phyloP scores from a whole-genome alignment of 192 early-diverging fungal species.

The Backusella luteola region DNA sequence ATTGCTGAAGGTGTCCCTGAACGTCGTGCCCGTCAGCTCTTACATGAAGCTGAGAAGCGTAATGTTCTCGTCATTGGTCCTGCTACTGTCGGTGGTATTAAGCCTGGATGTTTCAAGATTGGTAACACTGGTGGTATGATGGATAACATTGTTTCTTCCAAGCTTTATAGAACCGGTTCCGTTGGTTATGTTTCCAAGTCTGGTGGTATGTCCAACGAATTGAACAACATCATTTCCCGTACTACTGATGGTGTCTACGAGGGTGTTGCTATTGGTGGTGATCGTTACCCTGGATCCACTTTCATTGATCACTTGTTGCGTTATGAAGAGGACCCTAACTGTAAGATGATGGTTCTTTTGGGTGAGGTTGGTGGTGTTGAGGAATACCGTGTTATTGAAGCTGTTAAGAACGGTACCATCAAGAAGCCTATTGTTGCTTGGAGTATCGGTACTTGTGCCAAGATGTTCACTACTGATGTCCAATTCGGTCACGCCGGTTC shows the following conservation, averaged over 20 bases:
- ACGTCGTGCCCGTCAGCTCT: constrained; percentile 89
- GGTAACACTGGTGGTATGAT: constrained; percentile 99
- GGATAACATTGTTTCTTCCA: constrained; percentile 99
- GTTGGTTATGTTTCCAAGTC: constrained; percentile 99
- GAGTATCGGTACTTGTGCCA: constrained; percentile 99
- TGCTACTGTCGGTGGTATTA: constrained; percentile 98
- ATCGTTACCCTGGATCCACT: constrained; percentile 96
- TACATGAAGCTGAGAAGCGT: constrained; percentile 77
- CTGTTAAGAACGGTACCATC: constrained; percentile 84
- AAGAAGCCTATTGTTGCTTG: constrained; percentile 99
- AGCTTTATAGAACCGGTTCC: constrained; percentile 94
- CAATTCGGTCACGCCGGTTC: constrained; percentile 99
- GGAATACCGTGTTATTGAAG: constrained; percentile 93
- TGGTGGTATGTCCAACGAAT: constrained; percentile 99
- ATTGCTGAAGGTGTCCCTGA: constrained; percentile 99
- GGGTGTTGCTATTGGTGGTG: constrained; percentile 98
- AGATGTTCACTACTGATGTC: constrained; percentile 98
- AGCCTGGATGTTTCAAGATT: constrained; percentile 99
- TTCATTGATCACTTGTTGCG: constrained; percentile 98
- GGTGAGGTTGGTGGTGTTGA: constrained; percentile 99
- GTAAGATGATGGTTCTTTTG: constrained; percentile 92
- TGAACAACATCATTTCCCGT: constrained; percentile 99
- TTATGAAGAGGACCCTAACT: constrained; percentile 88
- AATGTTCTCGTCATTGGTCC: constrained; percentile 93
- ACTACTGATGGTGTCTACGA: constrained; percentile 97